Percentiles rank a stretch among this genome's conserved stretches.
phyloP scores from a whole-genome alignment of 768 basidiomycete genomes.

The Tricholoma hemisulphureum region DNA sequence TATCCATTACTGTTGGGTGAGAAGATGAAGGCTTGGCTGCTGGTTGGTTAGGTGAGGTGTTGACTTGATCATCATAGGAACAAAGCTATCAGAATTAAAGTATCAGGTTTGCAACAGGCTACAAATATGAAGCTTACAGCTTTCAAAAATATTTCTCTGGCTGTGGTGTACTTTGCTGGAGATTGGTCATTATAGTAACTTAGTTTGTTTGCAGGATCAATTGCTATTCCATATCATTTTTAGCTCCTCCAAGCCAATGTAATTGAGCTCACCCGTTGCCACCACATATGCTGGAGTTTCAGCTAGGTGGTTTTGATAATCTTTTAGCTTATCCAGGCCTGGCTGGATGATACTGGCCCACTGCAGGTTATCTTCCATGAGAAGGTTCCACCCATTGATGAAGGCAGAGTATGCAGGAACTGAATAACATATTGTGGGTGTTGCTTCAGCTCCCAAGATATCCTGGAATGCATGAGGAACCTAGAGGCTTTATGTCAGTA shows the following conservation, averaged over 20 bases:
- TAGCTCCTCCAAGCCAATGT: background rate
- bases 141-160: background rate
- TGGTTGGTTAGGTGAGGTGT: background rate
- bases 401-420: constrained; percentile 20
- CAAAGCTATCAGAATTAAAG: background rate
- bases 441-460: constrained; percentile 18
- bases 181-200: background rate
- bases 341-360: constrained; percentile 13
- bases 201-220: constrained; percentile 13
- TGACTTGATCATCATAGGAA: background rate
- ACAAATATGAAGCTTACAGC: background rate
- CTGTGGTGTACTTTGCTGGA: background rate
- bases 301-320: constrained; percentile 11
- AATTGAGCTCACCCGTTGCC: constrained; percentile 13
- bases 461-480: constrained; percentile 27
- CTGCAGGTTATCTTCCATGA: constrained; percentile 7
- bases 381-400: constrained; percentile 12
- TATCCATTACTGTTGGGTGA: background rate
- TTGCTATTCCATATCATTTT: constrained; percentile 3
- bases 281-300: constrained; percentile 12
- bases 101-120: background rate
- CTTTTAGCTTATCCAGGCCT: constrained; percentile 17
- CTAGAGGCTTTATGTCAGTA: constrained; percentile 4
- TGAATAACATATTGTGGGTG: constrained; percentile 20
- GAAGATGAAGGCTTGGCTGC: background rate